Evolutionary conservation across 495 filamentous ascomycete genomes (phyloP), one percentile per base, ranked within the genome.

Genomic region (Lindgomyces ingoldianus): DNA sequence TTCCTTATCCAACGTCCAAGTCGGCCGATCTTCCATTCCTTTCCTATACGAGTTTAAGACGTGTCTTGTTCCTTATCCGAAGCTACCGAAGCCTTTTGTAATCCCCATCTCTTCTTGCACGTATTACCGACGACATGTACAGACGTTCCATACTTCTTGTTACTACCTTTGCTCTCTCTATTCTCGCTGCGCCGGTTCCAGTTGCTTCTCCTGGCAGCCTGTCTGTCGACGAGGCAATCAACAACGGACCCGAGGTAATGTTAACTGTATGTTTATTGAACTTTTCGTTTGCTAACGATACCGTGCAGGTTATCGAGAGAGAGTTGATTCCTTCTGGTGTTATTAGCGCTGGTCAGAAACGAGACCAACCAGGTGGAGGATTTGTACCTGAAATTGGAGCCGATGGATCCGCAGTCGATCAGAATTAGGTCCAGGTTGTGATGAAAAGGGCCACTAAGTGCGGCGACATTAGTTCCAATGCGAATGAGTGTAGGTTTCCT

Each of bases 101-200:
- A 42, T 47, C 39, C 2, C 3, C 11, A 47, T 3, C 14, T 12
- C 22, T 25, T 19, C 2, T 12, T 11, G 22, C 45, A 27, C 3
- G n/a, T 25, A 48, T 27, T 16, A 24, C 11, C 56, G 27, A 11
- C 52, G 42, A 14, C 30, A 57, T 57, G 54, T 39, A 26, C 19
- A 26, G 3, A 30, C 39, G 42, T 27, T 24, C 24, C 54, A 22
- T 57, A 21, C 16, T 57, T 29, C 4, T 47, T 29, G 16, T 57
- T 22, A 10, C 54, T 27, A 27, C 54, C 12, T 16, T 47, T 22
- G 41, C 54, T n/a, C 24, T 57, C 29, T 57, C 39, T 27, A n/a
- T 45, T 21, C 16, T 26, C 14, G 42, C 39, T 2, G 54, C 54
- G 1, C 54, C 54, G 3, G 30, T 47, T 21, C 4, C 30, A 21